These are phyloP conservation scores for Lactarius indigo DNA, from an alignment of 768 basidiomycete species.

Conservation along the genomic window DNA sequence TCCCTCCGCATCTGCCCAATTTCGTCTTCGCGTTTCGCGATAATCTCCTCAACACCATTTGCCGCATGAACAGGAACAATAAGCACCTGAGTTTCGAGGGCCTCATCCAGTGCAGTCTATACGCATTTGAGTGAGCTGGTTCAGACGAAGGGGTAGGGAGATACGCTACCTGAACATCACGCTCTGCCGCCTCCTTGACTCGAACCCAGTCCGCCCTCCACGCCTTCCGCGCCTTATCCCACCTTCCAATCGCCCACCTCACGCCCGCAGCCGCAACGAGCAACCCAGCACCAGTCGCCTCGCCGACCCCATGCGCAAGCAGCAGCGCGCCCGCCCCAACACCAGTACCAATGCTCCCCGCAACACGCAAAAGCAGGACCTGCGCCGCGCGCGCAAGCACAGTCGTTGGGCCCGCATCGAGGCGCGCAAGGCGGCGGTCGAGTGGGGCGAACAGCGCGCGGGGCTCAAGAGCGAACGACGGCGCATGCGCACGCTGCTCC, in stretches of 20 bases:
- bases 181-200: constrained; percentile 29
- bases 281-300: constrained; percentile 28
- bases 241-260: constrained; percentile 29
- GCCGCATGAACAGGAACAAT: constrained; percentile 24
- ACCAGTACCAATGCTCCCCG: constrained; percentile 20
- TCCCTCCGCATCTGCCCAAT: constrained; percentile 13
- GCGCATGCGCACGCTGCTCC: constrained; percentile 21
- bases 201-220: constrained; percentile 33
- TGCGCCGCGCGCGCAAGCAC: constrained; percentile 30
- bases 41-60: constrained; percentile 24
- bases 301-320: constrained; percentile 19
- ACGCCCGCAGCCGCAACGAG: constrained; percentile 24
- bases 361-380: constrained; percentile 23
- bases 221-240: constrained; percentile 29
- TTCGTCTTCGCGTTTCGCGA: constrained; percentile 18
- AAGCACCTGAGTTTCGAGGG: constrained; percentile 24
- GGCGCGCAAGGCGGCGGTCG: constrained; percentile 19
- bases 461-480: constrained; percentile 18
- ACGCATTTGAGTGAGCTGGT: not conserved
- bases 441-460: constrained; percentile 23
- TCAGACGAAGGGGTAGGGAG: not conserved
- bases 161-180: constrained; percentile 29
- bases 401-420: constrained; percentile 17
- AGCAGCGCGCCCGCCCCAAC: constrained; percentile 26
- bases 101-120: constrained; percentile 19